These are phyloP conservation scores for Hirschfeldia incana DNA, from an alignment of 345 rosid species.

Conservation along the genomic window DNA sequence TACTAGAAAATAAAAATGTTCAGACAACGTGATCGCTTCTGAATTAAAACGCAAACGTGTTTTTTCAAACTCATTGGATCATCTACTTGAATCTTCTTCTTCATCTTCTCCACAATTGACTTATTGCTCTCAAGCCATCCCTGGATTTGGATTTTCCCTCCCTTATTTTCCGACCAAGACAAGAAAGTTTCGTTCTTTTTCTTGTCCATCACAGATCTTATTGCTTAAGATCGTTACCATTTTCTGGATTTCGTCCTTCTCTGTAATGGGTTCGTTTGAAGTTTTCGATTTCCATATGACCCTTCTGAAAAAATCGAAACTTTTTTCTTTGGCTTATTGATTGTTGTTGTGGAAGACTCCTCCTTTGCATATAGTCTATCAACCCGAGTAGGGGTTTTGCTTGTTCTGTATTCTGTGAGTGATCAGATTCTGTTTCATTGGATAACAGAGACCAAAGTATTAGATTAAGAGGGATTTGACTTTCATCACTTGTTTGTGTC, in stretches of 20 bases:
- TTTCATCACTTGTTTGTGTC: slow-evolving; percentile 23
- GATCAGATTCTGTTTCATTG: neutral
- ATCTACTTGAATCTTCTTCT: neutral
- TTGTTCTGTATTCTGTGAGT: slow-evolving; percentile 1
- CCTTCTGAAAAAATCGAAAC: neutral
- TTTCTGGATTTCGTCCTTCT: neutral
- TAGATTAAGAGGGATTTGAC: slow-evolving; percentile 20
- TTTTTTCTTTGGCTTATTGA: neutral
- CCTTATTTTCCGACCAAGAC: neutral
- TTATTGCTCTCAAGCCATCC: neutral
- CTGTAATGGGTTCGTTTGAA: neutral
- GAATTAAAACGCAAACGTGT: neutral
- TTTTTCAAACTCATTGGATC: neutral
- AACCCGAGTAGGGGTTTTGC: slow-evolving; percentile 20
- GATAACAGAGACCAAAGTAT: neutral
- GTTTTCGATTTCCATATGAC: neutral
- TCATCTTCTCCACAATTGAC: neutral
- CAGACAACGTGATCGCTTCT: neutral
- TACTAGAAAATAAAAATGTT: neutral
- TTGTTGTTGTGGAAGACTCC: neutral
- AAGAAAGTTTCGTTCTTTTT: neutral
- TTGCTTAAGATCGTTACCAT: no score
- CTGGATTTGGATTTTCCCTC: neutral
- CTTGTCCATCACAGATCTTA: neutral
- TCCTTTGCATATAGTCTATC: neutral